Evolutionary conservation across 768 basidiomycete species (phyloP).

Genomic region (Lactifluus volemus): DNA sequence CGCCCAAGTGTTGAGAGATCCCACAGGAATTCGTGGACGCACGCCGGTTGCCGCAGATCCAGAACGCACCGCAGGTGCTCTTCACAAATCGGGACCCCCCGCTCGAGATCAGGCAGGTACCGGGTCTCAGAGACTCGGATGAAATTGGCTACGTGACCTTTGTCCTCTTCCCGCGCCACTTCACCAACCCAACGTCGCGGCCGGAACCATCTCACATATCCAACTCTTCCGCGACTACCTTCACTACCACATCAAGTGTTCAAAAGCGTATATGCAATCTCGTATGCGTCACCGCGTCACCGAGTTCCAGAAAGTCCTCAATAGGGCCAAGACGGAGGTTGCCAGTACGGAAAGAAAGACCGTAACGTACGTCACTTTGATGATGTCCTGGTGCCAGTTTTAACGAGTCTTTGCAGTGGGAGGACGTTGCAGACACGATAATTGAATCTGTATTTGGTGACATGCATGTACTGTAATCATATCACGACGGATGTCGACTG

Average conservation of each 20-base stretch:
- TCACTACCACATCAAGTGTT: slow-evolving; percentile 99
- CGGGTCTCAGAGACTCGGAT: slow-evolving; percentile 62
- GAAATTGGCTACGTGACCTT: slow-evolving; percentile 37
- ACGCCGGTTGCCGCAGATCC: slow-evolving; percentile 83
- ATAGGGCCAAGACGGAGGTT: slow-evolving; percentile 90
- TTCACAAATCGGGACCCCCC: slow-evolving; percentile 95
- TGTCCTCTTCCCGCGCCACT: slow-evolving; percentile 93
- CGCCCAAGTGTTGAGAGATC: not conserved
- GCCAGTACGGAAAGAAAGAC: slow-evolving; percentile 82
- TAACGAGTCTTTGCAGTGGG: slow-evolving; percentile 12
- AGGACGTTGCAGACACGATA: slow-evolving; percentile 19
- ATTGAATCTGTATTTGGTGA: slow-evolving; percentile 8
- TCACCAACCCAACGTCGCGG: slow-evolving; percentile 59
- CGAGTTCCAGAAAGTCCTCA: slow-evolving; percentile 93
- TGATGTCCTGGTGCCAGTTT: not conserved
- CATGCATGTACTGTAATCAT: slow-evolving; percentile 11
- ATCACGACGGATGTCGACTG: not conserved
- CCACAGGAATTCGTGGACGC: slow-evolving; percentile 96
- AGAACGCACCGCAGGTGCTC: slow-evolving; percentile 94
- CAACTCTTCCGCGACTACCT: slow-evolving; percentile 97
- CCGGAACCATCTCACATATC: slow-evolving; percentile 84
- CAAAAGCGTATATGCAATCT: slow-evolving; percentile 98
- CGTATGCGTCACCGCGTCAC: slow-evolving; percentile 90
- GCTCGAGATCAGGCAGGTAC: slow-evolving; percentile 86
- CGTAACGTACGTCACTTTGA: slow-evolving; percentile 52